Conservation (phyloP, 2,329 filamentous ascomycete genomes). For the Fusarium sp. region DNA sequence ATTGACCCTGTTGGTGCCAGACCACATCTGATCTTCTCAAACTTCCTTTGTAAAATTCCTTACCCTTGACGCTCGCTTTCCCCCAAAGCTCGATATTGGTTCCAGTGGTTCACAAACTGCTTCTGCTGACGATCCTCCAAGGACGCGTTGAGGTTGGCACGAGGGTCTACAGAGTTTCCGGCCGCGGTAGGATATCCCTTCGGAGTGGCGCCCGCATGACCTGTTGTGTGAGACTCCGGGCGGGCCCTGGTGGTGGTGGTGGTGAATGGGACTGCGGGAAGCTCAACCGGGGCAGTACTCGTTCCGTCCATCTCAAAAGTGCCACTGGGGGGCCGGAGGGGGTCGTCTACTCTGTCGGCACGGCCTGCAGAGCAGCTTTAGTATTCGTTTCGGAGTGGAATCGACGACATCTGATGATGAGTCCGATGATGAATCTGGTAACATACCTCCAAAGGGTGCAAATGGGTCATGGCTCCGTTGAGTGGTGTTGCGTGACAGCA, state of each 20-base stretch:
- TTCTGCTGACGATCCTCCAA: slow-evolving; percentile 45
- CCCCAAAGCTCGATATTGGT: slow-evolving; percentile 47
- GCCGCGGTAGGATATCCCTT: slow-evolving; percentile 17
- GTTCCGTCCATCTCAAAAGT: slow-evolving; percentile 55
- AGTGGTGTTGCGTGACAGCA: slow-evolving; percentile 45
- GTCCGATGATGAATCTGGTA: slow-evolving; percentile 5
- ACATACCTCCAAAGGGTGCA: slow-evolving; percentile 59
- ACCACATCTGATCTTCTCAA: slow-evolving; percentile 2
- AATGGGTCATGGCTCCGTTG: slow-evolving; percentile 52
- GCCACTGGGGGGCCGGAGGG: slow-evolving; percentile 42
- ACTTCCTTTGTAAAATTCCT: slow-evolving; percentile 2
- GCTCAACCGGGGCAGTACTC: slow-evolving; percentile 47
- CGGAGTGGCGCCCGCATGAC: slow-evolving; percentile 7
- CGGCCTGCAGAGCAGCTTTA: slow-evolving; percentile 47
- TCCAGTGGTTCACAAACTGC: slow-evolving; percentile 54
- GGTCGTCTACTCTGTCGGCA: slow-evolving; percentile 47
- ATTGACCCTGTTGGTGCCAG: slow-evolving; percentile 2
- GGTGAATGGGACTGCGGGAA: slow-evolving; percentile 45
- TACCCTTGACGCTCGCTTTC: slow-evolving; percentile 5
- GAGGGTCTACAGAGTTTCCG: slow-evolving; percentile 44
- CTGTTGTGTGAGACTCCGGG: slow-evolving; percentile 11
- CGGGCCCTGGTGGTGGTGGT: slow-evolving; percentile 21
- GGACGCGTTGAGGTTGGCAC: slow-evolving; percentile 51
- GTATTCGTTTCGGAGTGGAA: slow-evolving; percentile 16
- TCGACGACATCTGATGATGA: slow-evolving; percentile 2